Evolutionary conservation across 306 rosid species (phyloP), one percentile per base, ranked within the genome.

Genomic region (Prunus mume): DNA sequence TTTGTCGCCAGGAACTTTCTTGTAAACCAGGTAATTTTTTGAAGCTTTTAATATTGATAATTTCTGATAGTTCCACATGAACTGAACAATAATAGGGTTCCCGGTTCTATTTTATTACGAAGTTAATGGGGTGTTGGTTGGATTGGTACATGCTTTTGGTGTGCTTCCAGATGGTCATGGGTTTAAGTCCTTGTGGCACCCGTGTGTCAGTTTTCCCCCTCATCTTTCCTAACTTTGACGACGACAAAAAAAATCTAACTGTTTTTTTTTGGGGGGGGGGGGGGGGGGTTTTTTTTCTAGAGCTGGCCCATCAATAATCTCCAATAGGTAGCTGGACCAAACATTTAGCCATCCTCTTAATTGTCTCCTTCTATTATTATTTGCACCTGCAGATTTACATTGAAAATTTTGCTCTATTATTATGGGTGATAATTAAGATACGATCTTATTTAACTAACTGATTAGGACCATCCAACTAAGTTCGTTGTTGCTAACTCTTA

Each of bases 391-490:
- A 68, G 19, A 56, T 57, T 55, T 47, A 13, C 24, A 3, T 58
- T 22, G 56, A 18, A 50, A 47, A 56, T 19, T 30, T 68, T 65
- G 38, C 38, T 58, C 75, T 4, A 20, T 69, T 49, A n/a, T 69
- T 13, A 20, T 43, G 27, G 27, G 61, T 30, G 24, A n/a, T 20
- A 24, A 50, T 79, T 43, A 55, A 65, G 63, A 30, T 69, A 56
- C 20, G 72, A 45, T 49, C 74, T 56, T 46, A 50, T 32, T 7
- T 75, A 68, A 84, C 52, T 45, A 24, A 27, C 24, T 64, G 85
- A 90, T 61, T 75, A 41, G 51, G 83, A 84, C 89, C 68, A 83
- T 46, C 74, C 80, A 86, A 11, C 12, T 69, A 79, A 82, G 78
- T 61, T 82, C 64, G 69, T 64, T 58, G 68, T 27, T 32, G 25